phyloP scores from a whole-genome alignment of 2,329 filamentous ascomycete species.

The Fusarium pseudonygamai region DNA sequence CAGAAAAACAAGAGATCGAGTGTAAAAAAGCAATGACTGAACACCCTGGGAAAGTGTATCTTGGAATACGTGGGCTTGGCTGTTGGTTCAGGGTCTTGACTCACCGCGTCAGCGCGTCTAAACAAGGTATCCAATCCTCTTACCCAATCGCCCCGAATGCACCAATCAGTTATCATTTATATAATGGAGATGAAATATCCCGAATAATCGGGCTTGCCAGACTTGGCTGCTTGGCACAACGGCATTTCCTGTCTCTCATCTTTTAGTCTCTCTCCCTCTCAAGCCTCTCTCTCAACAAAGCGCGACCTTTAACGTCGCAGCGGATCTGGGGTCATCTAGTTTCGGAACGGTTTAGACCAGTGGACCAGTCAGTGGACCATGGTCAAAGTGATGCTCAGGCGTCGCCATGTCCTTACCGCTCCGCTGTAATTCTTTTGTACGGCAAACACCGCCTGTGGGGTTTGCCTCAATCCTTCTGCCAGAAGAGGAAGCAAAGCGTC shows the following conservation, averaged over 20 bases:
- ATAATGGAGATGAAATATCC: neutral
- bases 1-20: neutral
- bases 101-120: neutral
- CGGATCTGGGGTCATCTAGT: slow-evolving; percentile 3
- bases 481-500: neutral
- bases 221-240: neutral
- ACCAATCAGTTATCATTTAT: neutral
- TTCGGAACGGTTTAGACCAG: neutral
- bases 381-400: neutral
- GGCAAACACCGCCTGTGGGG: neutral
- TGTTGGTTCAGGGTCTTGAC: neutral
- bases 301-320: neutral
- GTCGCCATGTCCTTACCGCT: neutral
- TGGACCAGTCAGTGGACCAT: neutral
- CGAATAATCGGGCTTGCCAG: neutral
- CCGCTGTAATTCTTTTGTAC: neutral
- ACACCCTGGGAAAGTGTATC: no score
- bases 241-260: neutral
- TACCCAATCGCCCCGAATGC: neutral
- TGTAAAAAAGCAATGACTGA: neutral
- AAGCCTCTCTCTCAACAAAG: neutral
- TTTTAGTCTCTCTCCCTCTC: neutral
- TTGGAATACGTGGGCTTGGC: neutral
- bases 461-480: neutral
- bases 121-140: neutral